Percentiles rank a stretch among this genome's conserved stretches.
Conservation (phyloP, 306 rosid genomes). For the Quillaja saponaria region DNA sequence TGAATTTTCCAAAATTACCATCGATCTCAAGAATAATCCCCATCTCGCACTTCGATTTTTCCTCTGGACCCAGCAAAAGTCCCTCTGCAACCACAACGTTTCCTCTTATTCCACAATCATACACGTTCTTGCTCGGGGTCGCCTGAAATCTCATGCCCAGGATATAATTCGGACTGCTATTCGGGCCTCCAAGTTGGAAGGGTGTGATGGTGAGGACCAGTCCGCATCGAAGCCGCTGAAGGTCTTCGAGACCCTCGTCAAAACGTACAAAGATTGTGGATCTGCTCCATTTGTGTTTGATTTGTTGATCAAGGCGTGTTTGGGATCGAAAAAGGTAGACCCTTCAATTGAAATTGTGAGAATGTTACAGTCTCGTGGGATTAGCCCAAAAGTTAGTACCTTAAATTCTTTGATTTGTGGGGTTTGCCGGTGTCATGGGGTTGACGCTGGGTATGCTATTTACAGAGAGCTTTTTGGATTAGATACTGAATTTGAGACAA, state of each 20-base stretch:
- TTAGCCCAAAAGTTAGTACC: constrained; percentile 56
- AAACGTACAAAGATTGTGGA: constrained; percentile 54
- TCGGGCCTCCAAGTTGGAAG: constrained; percentile 27
- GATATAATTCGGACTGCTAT: constrained; percentile 46
- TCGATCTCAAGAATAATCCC: constrained; percentile 60
- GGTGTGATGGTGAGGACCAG: not conserved
- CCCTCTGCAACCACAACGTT: constrained; percentile 64
- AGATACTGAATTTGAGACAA: constrained; percentile 29
- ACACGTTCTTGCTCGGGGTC: constrained; percentile 71
- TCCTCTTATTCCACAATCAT: constrained; percentile 61
- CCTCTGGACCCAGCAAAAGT: constrained; percentile 55
- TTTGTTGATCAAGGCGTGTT: constrained; percentile 61
- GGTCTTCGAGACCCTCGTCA: constrained; percentile 61
- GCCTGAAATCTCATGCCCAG: constrained; percentile 59
- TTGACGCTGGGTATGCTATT: constrained; percentile 47
- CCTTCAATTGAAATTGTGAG: constrained; percentile 50
- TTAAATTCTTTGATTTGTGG: constrained; percentile 62
- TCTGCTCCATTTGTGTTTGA: constrained; percentile 86
- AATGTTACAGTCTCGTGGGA: constrained; percentile 64
- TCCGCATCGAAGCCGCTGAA: constrained; percentile 38
- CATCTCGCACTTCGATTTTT: constrained; percentile 75
- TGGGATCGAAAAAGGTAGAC: constrained; percentile 55
- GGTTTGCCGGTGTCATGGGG: constrained; percentile 47
- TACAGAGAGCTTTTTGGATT: constrained; percentile 61
- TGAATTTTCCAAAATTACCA: constrained; percentile 58